A percentile compares a stretch with the other conserved stretches of the same genome.
phyloP scores from a whole-genome alignment of 1,284 basidiomycete genomes.

The Vanrija humicola region DNA sequence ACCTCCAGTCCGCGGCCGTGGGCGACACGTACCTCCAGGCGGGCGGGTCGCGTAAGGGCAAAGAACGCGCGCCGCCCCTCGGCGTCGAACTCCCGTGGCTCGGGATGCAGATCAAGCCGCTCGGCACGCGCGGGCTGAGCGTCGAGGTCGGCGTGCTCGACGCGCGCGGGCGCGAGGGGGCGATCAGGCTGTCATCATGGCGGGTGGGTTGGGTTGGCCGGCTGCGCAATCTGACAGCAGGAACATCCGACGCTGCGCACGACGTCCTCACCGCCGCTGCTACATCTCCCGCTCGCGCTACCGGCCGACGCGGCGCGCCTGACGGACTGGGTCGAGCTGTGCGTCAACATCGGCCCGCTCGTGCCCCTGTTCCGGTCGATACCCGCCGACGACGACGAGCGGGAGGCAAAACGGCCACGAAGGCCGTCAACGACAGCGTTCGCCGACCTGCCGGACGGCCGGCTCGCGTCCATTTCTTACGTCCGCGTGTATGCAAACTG shows the following conservation, averaged over 20 bases:
- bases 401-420: conserved; percentile 8
- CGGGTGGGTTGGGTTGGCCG: conserved; percentile 56
- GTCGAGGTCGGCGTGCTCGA: conserved; percentile 75
- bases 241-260: conserved; percentile 58
- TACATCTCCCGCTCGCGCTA: conserved; percentile 70
- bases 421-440: background rate
- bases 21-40: conserved; percentile 65
- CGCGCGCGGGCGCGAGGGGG: conserved; percentile 57
- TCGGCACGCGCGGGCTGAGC: conserved; percentile 62
- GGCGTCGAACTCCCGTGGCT: conserved; percentile 69
- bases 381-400: background rate
- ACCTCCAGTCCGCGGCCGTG: conserved; percentile 72
- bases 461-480: conserved; percentile 63
- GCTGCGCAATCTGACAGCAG: conserved; percentile 45
- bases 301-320: conserved; percentile 58
- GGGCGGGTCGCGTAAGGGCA: conserved; percentile 35
- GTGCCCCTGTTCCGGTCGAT: conserved; percentile 57
- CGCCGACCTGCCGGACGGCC: conserved; percentile 55
- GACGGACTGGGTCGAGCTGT: conserved; percentile 68
- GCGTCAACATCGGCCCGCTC: conserved; percentile 60
- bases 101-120: conserved; percentile 65
- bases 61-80: conserved; percentile 41
- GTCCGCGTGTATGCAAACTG: conserved; percentile 77
- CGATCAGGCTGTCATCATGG: conserved; percentile 70
- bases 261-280: conserved; percentile 53